Evolutionary conservation across 208 protist species (phyloP), one percentile per base, ranked within the genome.

Genomic region (Trypanosoma melophagium): DNA sequence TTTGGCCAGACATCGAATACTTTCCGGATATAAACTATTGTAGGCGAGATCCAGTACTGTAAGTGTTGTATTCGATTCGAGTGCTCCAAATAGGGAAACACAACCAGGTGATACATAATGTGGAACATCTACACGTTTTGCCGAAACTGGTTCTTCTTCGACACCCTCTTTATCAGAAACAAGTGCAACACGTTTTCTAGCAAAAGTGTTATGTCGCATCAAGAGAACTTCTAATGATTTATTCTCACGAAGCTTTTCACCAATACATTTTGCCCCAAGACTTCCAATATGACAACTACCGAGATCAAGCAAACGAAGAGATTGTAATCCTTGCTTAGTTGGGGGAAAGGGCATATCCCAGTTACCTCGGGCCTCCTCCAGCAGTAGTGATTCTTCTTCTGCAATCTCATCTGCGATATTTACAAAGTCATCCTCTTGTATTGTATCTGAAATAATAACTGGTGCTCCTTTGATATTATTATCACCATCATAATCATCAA

Each of bases 191-290:
- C 54, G 59, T 41, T 81, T 80, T 42, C 64, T 69, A 10, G 70
- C 83, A 60, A 92, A 79, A n/a, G 54, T 71, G 63, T 95, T 95
- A 60, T 89, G 78, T 0, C 87, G 73, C 52, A 95, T 60, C 19
- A 86, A 69, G n/a, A 95, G 71, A 47, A 76, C 73, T 66, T 83
- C 74, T 21, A 95, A 63, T 9, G 79, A 74, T 28, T 59, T 75
- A 69, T 93, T 93, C 24, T 69, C 71, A 38, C 41, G n/a, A 31
- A 95, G 74, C 3, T 71, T 63, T 14, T 70, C 66, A 16, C 81
- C 76, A 22, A 95, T 71, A n/a, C 67, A 51, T 52, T 79, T 73
- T 17, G 92, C 44, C 12, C 87, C 87, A 3, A 64, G 67, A 66
- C 69, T 77, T 22, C 76, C 76, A 64, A 95, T 84, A 56, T 75